phyloP scores from a whole-genome alignment of 2,329 filamentous ascomycete species.

The Lithohypha guttulata region DNA sequence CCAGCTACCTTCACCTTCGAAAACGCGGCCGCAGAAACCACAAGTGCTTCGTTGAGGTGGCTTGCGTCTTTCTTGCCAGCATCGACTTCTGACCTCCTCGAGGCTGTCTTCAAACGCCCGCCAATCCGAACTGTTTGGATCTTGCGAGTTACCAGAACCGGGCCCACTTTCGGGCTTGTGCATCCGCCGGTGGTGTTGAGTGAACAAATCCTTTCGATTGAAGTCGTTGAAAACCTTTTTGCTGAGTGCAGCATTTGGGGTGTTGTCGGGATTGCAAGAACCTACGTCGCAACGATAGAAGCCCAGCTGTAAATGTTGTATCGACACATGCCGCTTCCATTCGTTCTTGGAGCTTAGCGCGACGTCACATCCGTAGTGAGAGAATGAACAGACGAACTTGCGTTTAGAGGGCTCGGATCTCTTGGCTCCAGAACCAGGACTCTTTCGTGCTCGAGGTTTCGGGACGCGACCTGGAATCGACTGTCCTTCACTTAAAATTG shows the following conservation, averaged over 20 bases:
- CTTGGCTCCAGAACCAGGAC: constrained; percentile 21
- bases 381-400: constrained; percentile 68
- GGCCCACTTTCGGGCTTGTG: constrained; percentile 42
- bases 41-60: constrained; percentile 55
- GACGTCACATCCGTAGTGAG: constrained; percentile 62
- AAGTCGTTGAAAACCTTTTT: constrained; percentile 50
- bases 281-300: constrained; percentile 70
- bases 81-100: constrained; percentile 46
- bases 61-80: constrained; percentile 48
- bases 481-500: constrained; percentile 18
- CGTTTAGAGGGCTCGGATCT: constrained; percentile 22
- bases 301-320: constrained; percentile 64
- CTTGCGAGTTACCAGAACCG: constrained; percentile 14
- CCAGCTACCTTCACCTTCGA: constrained; percentile 58
- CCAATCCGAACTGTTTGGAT: constrained; percentile 21
- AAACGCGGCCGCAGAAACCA: constrained; percentile 49
- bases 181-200: constrained; percentile 79
- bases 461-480: constrained; percentile 20
- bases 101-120: constrained; percentile 43
- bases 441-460: constrained; percentile 22
- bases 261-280: constrained; percentile 33
- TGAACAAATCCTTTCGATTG: constrained; percentile 87
- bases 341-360: constrained; percentile 79
- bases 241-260: constrained; percentile 16
- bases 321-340: constrained; percentile 82